phyloP scores from a whole-genome alignment of 192 early-diverging fungal genomes.

The Backusella tuberculispora region DNA sequence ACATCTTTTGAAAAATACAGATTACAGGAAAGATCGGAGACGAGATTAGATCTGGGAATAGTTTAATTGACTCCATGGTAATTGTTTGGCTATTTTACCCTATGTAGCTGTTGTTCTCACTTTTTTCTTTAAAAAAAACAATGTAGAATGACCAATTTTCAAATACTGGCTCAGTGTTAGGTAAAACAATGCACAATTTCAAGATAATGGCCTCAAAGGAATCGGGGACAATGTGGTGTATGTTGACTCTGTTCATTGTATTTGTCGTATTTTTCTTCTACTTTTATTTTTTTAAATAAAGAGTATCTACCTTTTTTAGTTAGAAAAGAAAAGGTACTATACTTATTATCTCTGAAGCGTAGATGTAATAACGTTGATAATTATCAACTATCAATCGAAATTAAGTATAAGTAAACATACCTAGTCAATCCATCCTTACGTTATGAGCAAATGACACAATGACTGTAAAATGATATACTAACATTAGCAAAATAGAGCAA shows the following conservation, averaged over 20 bases:
- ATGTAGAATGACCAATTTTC: constrained; percentile 47
- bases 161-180: constrained; percentile 36
- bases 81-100: neutral
- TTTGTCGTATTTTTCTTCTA: constrained; percentile 39
- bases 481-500: too few species aligned
- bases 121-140: constrained; percentile 15
- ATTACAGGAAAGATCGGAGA: constrained; percentile 46
- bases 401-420: too few species aligned
- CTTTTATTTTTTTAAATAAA: constrained; percentile 43
- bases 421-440: too few species aligned
- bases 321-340: too few species aligned
- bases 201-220: constrained; percentile 45
- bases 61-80: constrained; percentile 44
- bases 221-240: constrained; percentile 37
- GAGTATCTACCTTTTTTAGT: neutral
- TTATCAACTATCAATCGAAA: too few species aligned
- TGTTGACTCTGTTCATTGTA: constrained; percentile 43
- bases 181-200: constrained; percentile 43
- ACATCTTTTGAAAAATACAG: constrained; percentile 5
- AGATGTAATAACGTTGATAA: too few species aligned
- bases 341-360: too few species aligned
- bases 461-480: too few species aligned
- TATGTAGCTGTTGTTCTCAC: neutral
- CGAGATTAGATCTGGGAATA: constrained; percentile 43
- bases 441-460: too few species aligned